Evolutionary conservation across 192 early-diverging fungal genomes (phyloP).

Genomic region (Backusella morwellensis): DNA sequence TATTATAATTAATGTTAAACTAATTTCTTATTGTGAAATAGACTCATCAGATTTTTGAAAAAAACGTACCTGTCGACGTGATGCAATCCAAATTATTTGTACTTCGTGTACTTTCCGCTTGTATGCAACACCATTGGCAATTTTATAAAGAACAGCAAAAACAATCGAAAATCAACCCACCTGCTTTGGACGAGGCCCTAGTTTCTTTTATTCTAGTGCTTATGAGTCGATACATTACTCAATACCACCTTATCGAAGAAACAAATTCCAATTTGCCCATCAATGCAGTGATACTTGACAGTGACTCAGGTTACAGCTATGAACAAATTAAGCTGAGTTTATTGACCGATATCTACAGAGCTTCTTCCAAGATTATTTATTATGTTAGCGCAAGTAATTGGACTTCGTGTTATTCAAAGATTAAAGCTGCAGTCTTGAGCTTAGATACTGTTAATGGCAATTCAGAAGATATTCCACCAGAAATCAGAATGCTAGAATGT

Average conservation of each 20-base stretch:
- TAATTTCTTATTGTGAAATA: slow-evolving; percentile 5
- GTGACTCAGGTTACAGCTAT: background rate
- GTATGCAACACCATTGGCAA: slow-evolving; percentile 85
- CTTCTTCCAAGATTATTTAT: slow-evolving; percentile 78
- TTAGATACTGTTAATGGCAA: background rate
- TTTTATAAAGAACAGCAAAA: slow-evolving; percentile 43
- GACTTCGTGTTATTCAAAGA: slow-evolving; percentile 72
- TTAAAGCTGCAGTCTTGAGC: slow-evolving; percentile 31
- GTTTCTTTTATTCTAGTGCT: slow-evolving; percentile 18
- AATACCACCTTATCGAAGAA: slow-evolving; percentile 24
- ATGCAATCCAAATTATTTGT: slow-evolving; percentile 85
- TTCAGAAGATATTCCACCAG: slow-evolving; percentile 12
- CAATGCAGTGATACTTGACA: background rate
- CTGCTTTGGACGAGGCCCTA: slow-evolving; percentile 68
- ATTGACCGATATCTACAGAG: slow-evolving; percentile 69
- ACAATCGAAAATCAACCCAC: slow-evolving; percentile 47
- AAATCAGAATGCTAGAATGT: slow-evolving; percentile 28
- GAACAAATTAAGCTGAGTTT: slow-evolving; percentile 34
- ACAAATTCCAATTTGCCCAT: background rate
- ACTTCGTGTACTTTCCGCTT: slow-evolving; percentile 74
- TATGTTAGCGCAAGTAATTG: slow-evolving; percentile 91
- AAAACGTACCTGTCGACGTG: slow-evolving; percentile 49
- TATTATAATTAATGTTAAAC: background rate
- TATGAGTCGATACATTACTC: slow-evolving; percentile 20
- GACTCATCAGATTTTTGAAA: slow-evolving; percentile 36